phyloP scores from a whole-genome alignment of 441 rosid genomes.

The Jatropha podagrica region DNA sequence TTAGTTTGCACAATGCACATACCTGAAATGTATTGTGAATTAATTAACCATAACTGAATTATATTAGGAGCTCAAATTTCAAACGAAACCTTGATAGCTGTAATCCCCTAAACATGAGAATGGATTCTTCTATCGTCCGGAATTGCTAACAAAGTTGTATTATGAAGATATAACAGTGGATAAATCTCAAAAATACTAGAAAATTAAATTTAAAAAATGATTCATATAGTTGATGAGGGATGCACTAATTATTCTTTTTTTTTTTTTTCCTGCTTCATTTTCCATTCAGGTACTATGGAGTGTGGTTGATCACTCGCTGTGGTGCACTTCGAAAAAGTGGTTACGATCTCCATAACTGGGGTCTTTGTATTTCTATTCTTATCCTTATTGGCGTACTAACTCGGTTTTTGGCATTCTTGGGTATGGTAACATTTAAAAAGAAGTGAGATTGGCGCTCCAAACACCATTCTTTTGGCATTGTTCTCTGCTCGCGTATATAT shows the following conservation, averaged over 20 bases:
- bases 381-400: constrained; percentile 45
- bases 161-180: not conserved
- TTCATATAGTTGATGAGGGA: not conserved
- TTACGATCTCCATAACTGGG: constrained; percentile 63
- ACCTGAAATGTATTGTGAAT: not conserved
- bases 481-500: not conserved
- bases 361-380: constrained; percentile 54
- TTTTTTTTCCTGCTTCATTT: not conserved
- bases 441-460: constrained; percentile 31
- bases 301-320: constrained; percentile 90
- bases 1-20: not conserved
- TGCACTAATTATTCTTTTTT: not conserved
- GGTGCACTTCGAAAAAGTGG: constrained; percentile 59
- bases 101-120: not conserved
- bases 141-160: not conserved
- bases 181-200: not conserved
- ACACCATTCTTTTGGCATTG: constrained; percentile 10
- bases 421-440: constrained; percentile 72
- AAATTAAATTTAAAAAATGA: not conserved
- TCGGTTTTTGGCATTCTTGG: constrained; percentile 60
- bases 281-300: constrained; percentile 72
- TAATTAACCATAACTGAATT: not conserved
- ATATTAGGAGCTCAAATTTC: not conserved
- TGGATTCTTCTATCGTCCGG: not conserved
- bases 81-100: not conserved